Base-by-base conservation (phyloP, 345 rosid species). In the Eucalyptus erythrocorys region DNA sequence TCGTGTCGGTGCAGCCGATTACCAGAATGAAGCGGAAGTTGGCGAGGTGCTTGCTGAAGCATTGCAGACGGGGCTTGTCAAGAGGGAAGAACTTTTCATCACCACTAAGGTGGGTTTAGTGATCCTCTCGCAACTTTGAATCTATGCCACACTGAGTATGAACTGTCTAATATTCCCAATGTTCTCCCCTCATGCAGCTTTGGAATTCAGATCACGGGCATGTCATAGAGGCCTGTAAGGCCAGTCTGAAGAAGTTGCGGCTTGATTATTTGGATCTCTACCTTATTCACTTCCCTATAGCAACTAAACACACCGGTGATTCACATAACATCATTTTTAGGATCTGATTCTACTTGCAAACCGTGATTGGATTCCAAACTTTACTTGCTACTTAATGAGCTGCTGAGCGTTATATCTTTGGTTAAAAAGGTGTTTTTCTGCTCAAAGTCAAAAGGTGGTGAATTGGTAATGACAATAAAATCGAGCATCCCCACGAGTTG, bases 131-230 rank as follows among this genome's bases (percentile, higher is more conserved):
- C 86, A 24, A 22, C 30, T 49, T 19, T 42, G 30, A 8, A 13
- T 47, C 86, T 34, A 14, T 5, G 48, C 37, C 79, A 48, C 21
- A 16, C 48, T 27, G 24, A 53, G 26, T 13, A 87, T 19, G 22
- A 7, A 40, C 42, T 24, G 43, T 14, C 53, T 48, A 64, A 48
- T n/a, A 32, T 64, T 30, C 59, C 17, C 24, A 32, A 24, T 42
- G 43, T 10, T 87, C 42, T 34, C 43, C 32, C 3, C 55, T 34
- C 17, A 45, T 85, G 86, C 95, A 97, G 99, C 95, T 97, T 24
- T 97, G 99, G 99, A 97, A 96, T 90, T 96, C 99, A n/a, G 98
- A 97, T 87, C 99, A 97, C 71, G 97, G 97, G 11, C 99, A 97
- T 91, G 97, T 94, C 61, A 66, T 93, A 15, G 99, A 96, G 93